phyloP scores from a whole-genome alignment of 495 filamentous ascomycete genomes.

The Penicillium angulare region DNA sequence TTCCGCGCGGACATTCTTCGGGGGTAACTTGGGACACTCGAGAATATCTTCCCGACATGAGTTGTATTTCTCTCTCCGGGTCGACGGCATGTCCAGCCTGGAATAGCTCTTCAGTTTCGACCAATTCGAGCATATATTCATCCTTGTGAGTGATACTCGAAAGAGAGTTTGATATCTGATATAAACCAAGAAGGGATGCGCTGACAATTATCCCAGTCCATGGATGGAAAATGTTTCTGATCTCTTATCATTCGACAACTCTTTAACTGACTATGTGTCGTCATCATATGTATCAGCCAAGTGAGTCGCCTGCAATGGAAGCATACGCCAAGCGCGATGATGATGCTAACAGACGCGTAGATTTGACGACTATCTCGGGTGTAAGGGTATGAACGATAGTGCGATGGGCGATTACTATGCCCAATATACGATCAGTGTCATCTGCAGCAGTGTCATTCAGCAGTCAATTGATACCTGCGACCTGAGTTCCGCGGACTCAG shows the following conservation, averaged over 20 bases:
- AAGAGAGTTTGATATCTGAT: not conserved
- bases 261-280: conserved; percentile 69
- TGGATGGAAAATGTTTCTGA: conserved; percentile 82
- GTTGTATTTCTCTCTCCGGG: conserved; percentile 74
- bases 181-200: not conserved
- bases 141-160: conserved; percentile 65
- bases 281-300: conserved; percentile 71
- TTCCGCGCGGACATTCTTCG: conserved; percentile 21
- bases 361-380: conserved; percentile 66
- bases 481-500: conserved; percentile 58
- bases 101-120: conserved; percentile 76
- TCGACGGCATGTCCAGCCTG: conserved; percentile 86
- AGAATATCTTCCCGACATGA: conserved; percentile 27
- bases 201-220: conserved; percentile 54
- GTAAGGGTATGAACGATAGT: conserved; percentile 69
- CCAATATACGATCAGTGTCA: conserved; percentile 84
- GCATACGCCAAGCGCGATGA: not conserved
- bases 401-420: conserved; percentile 88
- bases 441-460: conserved; percentile 95
- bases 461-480: conserved; percentile 75
- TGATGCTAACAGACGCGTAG: conserved; percentile 25
- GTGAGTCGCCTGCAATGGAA: conserved; percentile 47
- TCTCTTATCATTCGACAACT: conserved; percentile 72
- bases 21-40: not conserved
- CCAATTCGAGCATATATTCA: conserved; percentile 57